phyloP scores from a whole-genome alignment of 139 green algal species.

The Micromonas pusilla region DNA sequence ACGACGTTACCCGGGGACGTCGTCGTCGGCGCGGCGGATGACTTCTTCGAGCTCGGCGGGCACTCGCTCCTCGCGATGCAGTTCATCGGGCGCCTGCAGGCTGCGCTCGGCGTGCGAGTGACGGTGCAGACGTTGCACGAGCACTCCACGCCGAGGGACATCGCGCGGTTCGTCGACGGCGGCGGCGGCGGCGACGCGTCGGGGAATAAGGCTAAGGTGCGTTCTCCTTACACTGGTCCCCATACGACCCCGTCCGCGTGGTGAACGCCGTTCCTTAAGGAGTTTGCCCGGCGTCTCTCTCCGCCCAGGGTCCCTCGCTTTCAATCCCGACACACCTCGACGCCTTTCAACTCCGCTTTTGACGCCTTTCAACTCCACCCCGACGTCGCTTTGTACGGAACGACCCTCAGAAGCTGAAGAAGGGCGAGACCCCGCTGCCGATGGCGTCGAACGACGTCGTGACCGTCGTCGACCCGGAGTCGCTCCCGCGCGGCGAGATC shows the following conservation, averaged over 20 bases:
- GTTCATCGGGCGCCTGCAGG: slow-evolving; percentile 12
- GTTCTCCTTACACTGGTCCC: too few species aligned
- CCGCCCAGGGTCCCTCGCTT: too few species aligned
- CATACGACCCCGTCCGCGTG: too few species aligned
- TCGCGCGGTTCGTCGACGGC: slow-evolving; percentile 11
- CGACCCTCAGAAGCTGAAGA: not conserved
- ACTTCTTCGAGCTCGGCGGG: slow-evolving; percentile 37
- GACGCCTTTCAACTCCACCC: too few species aligned
- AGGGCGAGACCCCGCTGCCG: not conserved
- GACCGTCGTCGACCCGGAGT: slow-evolving; percentile 3
- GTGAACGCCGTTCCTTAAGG: too few species aligned
- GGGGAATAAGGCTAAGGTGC: too few species aligned
- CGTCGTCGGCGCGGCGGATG: slow-evolving; percentile 12
- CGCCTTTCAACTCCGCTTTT: too few species aligned
- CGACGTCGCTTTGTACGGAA: not conserved
- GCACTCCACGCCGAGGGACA: not conserved
- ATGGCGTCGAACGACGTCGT: not conserved
- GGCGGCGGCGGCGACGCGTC: too few species aligned
- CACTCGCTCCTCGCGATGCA: slow-evolving; percentile 38
- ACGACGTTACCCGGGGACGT: not conserved
- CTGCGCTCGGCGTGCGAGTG: slow-evolving; percentile 3
- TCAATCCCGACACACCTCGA: too few species aligned
- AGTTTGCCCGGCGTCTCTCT: too few species aligned
- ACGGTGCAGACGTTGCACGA: not conserved
- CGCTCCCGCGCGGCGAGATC: slow-evolving; percentile 5